Base-by-base conservation (phyloP, 345 rosid genomes). In the Populus nigra region DNA sequence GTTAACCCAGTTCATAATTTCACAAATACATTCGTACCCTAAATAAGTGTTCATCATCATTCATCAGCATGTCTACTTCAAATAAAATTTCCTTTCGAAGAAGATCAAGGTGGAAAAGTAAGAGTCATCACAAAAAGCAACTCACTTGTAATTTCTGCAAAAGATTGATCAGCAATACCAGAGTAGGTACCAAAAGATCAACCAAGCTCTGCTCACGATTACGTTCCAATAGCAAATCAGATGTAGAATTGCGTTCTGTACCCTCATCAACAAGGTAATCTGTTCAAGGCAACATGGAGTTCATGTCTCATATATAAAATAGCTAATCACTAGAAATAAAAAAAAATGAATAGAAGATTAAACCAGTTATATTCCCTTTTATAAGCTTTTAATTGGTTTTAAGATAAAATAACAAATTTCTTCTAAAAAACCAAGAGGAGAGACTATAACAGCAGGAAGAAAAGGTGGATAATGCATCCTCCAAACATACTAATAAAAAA, bases 221-320 rank as follows among this genome's bases (percentile, higher is more conserved):
- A 76, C 98, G 96, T 84, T 96, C 99, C 83, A 89, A 80, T 55
- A 96, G 85, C 73, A 96, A 88, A 87, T 96, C 99, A 84, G 97
- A 93, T 69, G 97, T 91, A 79, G 98, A 93, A 87, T 93, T 93
- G 89, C 94, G 85, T 84, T 94, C 98, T 71, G 91, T 90, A 78
- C 96, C 99, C 80, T 93, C 99, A 76, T 96, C 99, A 73, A 96
- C 92, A 74, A 96, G 98, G 88, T 96, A 92, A 90, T 92, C 99
- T 96, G 91, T 74, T 50, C 75, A 88, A 79, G 71, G 68, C 49
- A 74, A 79, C 62, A 55, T 18, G 70, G 71, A 76, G 36, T 63
- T 18, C 22, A 43, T 27, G 43, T 29, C 36, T 49, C 69, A 65
- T 23, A 73, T 5, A 36, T 20, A 12, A 23, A 68, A 72, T 50